Evolutionary conservation across 805 yeast species (phyloP), one percentile per base, ranked within the genome.

Genomic region (Ogataea neopini): DNA sequence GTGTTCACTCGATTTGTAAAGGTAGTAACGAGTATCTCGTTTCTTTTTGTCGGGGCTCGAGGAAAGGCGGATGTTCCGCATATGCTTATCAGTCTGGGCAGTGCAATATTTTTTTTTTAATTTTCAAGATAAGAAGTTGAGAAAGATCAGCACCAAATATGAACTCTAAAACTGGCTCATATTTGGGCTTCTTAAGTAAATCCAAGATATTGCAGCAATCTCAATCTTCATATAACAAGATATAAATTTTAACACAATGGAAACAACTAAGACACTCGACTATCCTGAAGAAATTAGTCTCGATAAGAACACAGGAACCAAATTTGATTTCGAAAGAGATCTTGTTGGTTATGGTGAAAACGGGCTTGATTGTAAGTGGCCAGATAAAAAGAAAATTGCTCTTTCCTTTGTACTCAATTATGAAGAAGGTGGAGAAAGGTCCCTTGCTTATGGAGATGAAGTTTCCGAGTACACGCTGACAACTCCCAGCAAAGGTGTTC

Each of bases 371-470:
- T 51, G 57, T 22, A 37, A 58, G 42, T 61, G 63, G 65, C 65
- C 65, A 6, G 49, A 57, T n/a, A 53, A 54, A 3, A 52, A 52
- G 9, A 56, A 47, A 38, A 46, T 59, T 30, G 65, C 65, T 8
- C 51, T 61, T 23, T 57, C 62, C 7, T 61, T 61, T 36, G 63
- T 61, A 8, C 45, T 61, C 32, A 61, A 61, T 47, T 59, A 59
- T 38, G 65, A 60, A 51, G 63, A 61, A 45, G 65, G 65, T 33
- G 63, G 55, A 20, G 63, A 61, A 50, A 47, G 55, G 35, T 49
- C 52, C 7, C 28, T 51, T 20, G 43, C 45, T 4, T 38, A 46
- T 23, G 57, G 55, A 2, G 55, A 53, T 37, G 43, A 36, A 7
- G 44, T 40, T n/a, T 46, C 56, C 10, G 58, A 54, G 33, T 40